Conservation (phyloP, 805 yeast genomes). For the Zygosaccharomyces kombuchaensis region DNA sequence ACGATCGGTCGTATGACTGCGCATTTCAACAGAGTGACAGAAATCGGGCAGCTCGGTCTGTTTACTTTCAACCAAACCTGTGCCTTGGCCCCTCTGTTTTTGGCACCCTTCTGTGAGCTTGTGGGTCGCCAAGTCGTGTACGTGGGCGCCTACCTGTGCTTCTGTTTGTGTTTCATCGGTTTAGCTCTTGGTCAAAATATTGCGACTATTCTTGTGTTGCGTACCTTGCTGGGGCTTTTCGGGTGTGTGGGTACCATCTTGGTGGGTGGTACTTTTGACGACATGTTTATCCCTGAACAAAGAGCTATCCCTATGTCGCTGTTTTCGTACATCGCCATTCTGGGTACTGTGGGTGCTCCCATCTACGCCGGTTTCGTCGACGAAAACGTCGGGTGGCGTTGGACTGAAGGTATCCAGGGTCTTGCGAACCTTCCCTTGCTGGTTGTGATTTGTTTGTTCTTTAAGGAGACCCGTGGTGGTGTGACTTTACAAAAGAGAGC, state of each 20-base stretch:
- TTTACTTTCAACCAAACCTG: slow-evolving; percentile 1
- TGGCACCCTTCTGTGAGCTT: slow-evolving; percentile 5
- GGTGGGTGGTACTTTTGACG: slow-evolving; percentile 5
- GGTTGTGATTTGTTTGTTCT: neutral
- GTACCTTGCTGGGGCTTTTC: neutral
- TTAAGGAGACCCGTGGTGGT: slow-evolving; percentile 5
- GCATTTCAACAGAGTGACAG: neutral
- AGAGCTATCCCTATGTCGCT: slow-evolving; percentile 4
- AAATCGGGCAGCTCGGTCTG: slow-evolving; percentile 3
- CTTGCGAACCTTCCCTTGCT: slow-evolving; percentile 1
- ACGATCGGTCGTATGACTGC: neutral
- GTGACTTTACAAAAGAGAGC: slow-evolving; percentile 4
- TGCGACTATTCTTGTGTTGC: slow-evolving; percentile 1
- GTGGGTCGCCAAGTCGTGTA: slow-evolving; percentile 1
- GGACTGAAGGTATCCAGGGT: slow-evolving; percentile 4
- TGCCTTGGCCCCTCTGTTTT: neutral
- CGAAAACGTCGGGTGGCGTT: slow-evolving; percentile 2
- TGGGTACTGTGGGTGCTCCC: slow-evolving; percentile 5
- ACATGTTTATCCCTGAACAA: slow-evolving; percentile 1
- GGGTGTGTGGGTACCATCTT: slow-evolving; percentile 3
- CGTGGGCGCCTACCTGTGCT: neutral
- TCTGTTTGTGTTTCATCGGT: slow-evolving; percentile 4
- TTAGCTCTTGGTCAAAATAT: slow-evolving; percentile 1
- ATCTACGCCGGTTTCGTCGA: slow-evolving; percentile 3
- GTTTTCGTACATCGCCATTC: neutral